These are phyloP conservation scores for Pythium aquatile DNA, from an alignment of 352 stramenopile genomes.

Conservation along the genomic window DNA sequence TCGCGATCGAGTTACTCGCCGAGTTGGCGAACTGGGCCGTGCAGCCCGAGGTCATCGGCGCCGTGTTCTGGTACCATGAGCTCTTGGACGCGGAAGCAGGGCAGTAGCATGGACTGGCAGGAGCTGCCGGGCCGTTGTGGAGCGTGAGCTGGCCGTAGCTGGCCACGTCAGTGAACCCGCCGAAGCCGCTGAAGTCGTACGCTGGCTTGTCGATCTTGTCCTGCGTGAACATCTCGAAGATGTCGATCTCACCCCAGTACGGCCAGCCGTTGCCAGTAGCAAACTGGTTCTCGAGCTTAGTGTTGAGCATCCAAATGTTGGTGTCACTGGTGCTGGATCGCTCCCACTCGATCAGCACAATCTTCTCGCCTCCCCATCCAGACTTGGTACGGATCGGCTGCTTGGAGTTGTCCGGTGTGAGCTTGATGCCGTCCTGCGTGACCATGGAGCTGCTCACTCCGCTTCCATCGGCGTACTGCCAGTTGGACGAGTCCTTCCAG, in stretches of 20 bases:
- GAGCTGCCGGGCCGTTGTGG: slow-evolving; percentile 59
- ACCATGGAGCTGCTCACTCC: slow-evolving; percentile 40
- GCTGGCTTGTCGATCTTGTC: slow-evolving; percentile 35
- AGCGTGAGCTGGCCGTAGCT: slow-evolving; percentile 75
- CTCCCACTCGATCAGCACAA: slow-evolving; percentile 74
- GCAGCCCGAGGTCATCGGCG: slow-evolving; percentile 63
- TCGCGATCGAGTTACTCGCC: slow-evolving; percentile 59
- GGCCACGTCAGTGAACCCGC: slow-evolving; percentile 32
- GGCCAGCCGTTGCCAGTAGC: slow-evolving; percentile 55
- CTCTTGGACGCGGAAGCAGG: slow-evolving; percentile 47
- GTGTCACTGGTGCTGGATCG: slow-evolving; percentile 60
- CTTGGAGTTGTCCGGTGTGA: slow-evolving; percentile 50
- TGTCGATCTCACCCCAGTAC: slow-evolving; percentile 74
- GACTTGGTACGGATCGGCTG: slow-evolving; percentile 60
- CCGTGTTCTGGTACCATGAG: slow-evolving; percentile 51
- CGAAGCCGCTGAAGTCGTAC: slow-evolving; percentile 57
- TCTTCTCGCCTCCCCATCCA: slow-evolving; percentile 68
- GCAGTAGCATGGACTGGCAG: slow-evolving; percentile 50
- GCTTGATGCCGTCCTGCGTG: slow-evolving; percentile 46
- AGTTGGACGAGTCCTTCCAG: slow-evolving; percentile 60
- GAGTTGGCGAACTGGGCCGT: slow-evolving; percentile 66
- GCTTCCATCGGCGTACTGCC: slow-evolving; percentile 52
- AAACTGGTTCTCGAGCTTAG: slow-evolving; percentile 64
- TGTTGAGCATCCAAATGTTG: slow-evolving; percentile 88
- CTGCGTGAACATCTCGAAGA: slow-evolving; percentile 86